These are phyloP conservation scores for Cryptococcus wingfieldii DNA, from an alignment of 1,284 basidiomycete genomes.

Conservation along the genomic window DNA sequence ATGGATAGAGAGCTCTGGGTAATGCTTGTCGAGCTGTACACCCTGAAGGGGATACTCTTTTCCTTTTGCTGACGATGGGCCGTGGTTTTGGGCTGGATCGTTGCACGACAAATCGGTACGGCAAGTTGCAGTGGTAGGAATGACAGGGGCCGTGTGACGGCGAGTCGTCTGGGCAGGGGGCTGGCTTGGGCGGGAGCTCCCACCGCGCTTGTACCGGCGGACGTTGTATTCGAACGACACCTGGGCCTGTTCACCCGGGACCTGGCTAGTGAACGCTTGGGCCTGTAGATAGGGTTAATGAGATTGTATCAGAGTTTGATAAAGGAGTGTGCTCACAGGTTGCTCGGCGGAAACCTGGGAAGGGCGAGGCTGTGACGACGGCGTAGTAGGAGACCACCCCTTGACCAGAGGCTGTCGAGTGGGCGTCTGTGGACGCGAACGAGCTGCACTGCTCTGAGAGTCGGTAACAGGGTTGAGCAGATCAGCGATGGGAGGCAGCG, in stretches of 20 bases:
- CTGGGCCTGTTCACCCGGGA: not conserved
- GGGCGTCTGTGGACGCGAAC: not conserved
- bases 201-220: constrained; percentile 3
- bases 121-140: not conserved
- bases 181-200: not conserved
- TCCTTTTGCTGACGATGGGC: no score
- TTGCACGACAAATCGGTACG: not conserved
- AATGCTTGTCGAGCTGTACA: constrained; percentile 9
- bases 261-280: not conserved
- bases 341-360: not conserved
- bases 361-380: not conserved
- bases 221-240: constrained; percentile 6
- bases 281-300: not conserved
- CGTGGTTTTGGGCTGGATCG: not conserved
- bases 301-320: not conserved
- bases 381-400: not conserved
- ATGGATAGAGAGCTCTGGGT: constrained; percentile 8
- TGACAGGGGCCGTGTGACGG: not conserved
- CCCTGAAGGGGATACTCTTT: constrained; percentile 9
- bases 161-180: not conserved
- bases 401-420: not conserved
- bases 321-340: not conserved
- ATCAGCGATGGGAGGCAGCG: constrained; percentile 7
- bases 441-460: not conserved
- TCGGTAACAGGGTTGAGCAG: not conserved